Percentiles rank a stretch among this genome's conserved stretches.
Evolutionary conservation across 805 yeast species (phyloP).

Genomic region (Teunomyces cretensis): DNA sequence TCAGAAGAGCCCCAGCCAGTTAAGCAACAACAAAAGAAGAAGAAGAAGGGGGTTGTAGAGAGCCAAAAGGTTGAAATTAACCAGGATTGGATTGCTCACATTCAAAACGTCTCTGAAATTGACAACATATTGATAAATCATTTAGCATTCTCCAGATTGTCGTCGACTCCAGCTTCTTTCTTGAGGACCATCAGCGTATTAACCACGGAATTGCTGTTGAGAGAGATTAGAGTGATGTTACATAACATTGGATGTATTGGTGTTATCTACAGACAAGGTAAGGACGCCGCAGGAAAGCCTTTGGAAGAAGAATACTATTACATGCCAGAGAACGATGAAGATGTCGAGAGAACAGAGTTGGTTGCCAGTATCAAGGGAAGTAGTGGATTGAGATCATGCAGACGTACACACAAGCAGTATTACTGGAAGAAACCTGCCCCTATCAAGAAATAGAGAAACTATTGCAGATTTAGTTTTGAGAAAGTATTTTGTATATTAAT

Average conservation of each 20-base stretch:
- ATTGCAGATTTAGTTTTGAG: not conserved
- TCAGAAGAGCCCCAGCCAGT: slow-evolving; percentile 42
- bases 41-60: slow-evolving; percentile 25
- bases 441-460: slow-evolving; percentile 29
- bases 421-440: slow-evolving; percentile 67
- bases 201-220: slow-evolving; percentile 46
- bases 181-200: slow-evolving; percentile 61
- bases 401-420: slow-evolving; percentile 91
- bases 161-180: slow-evolving; percentile 81
- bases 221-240: slow-evolving; percentile 46
- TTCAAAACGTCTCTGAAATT: slow-evolving; percentile 50
- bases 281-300: slow-evolving; percentile 95
- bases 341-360: slow-evolving; percentile 62
- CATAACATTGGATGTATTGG: slow-evolving; percentile 64
- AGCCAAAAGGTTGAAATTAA: slow-evolving; percentile 26
- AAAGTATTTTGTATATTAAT: slow-evolving; percentile 11
- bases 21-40: slow-evolving; percentile 18
- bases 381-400: slow-evolving; percentile 79
- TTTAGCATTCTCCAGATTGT: slow-evolving; percentile 83
- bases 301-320: slow-evolving; percentile 94
- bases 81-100: slow-evolving; percentile 19
- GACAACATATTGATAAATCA: slow-evolving; percentile 74
- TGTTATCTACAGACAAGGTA: slow-evolving; percentile 84
- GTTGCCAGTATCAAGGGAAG: slow-evolving; percentile 79
- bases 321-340: slow-evolving; percentile 77